Base-by-base conservation (phyloP, 2,329 filamentous ascomycete species). In the Botryotinia calthae region DNA sequence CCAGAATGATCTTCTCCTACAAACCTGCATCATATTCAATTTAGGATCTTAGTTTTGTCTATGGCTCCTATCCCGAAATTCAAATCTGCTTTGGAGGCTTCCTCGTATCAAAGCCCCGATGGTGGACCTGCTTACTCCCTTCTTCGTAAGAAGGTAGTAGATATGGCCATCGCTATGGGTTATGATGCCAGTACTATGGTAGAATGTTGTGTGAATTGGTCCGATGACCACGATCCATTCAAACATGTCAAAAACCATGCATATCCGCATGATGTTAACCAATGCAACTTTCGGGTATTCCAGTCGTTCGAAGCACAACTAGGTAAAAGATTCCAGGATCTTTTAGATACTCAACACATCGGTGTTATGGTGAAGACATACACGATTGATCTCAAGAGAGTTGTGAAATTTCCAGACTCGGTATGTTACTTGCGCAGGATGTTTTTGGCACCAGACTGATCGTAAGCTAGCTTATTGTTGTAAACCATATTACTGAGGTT, bases 111-210 rank as follows among this genome's bases (percentile, higher is more conserved):
- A 42, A 70, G 63, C 34, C 65, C 66, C 31, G 66, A 51, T 28
- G 56, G 65, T 14, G 71, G 71, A 16, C 40, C 42, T 22, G 31
- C 65, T 44, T 73, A 70, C 42, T 34, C 67, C 1, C 56, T 68
- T 34, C 72, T 73, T 62, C 67, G 58, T 18, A 28, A 64, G 20
- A 64, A 44, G 20, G 37, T 44, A 22, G 31, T 73, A 14, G 48
- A 46, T 25, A 37, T 25, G 18, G 72, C 72, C 25, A 61, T 31
- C 22, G 72, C 72, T n/a, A 71, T 64, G 72, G 72, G 72, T 25
- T 73, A 73, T 51, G 72, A 73, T 59, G 18, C 59, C 48, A 46
- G 46, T 25, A 71, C 59, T 28, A 73, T 73, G 72, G 59, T 65
- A 16, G 56, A 64, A 70, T 51, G 42, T 37, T 61, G 56, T 44